These are phyloP conservation scores for Zasmidium citrigriseum DNA, from an alignment of 2,329 filamentous ascomycete genomes.

Conservation along the genomic window DNA sequence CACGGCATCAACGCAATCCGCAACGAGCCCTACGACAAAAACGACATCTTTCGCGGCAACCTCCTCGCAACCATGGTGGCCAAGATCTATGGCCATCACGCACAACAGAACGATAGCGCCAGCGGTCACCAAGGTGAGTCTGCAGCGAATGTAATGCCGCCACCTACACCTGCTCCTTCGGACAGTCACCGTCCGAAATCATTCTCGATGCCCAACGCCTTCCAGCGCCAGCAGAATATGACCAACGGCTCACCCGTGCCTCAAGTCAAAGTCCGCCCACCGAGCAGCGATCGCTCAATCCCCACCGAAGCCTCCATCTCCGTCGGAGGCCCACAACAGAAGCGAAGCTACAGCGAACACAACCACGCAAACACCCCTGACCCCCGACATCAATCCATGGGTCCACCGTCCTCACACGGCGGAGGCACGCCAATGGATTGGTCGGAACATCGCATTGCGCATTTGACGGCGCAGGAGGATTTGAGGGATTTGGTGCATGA, in stretches of 20 bases:
- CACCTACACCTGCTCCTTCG: no score
- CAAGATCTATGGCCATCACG: neutral
- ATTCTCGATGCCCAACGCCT: neutral
- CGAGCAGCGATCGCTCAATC: neutral
- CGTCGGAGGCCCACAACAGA: neutral
- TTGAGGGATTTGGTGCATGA: conserved; percentile 2
- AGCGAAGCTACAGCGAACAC: neutral
- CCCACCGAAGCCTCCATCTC: neutral
- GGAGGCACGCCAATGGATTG: neutral
- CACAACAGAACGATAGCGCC: no score
- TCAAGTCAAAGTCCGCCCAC: neutral
- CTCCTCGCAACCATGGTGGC: neutral
- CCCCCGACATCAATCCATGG: neutral
- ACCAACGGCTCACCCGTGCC: neutral
- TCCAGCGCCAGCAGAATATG: neutral
- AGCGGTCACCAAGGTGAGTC: neutral
- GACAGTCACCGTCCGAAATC: neutral
- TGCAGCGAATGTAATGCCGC: neutral
- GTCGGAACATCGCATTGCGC: conserved; percentile 1
- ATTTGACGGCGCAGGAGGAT: conserved; percentile 1
- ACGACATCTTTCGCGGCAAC: neutral
- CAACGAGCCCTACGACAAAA: neutral
- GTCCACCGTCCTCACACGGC: neutral
- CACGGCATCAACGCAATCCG: neutral
- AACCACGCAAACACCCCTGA: neutral